Conservation (phyloP, 805 yeast species). For the Candida peoriensis region DNA sequence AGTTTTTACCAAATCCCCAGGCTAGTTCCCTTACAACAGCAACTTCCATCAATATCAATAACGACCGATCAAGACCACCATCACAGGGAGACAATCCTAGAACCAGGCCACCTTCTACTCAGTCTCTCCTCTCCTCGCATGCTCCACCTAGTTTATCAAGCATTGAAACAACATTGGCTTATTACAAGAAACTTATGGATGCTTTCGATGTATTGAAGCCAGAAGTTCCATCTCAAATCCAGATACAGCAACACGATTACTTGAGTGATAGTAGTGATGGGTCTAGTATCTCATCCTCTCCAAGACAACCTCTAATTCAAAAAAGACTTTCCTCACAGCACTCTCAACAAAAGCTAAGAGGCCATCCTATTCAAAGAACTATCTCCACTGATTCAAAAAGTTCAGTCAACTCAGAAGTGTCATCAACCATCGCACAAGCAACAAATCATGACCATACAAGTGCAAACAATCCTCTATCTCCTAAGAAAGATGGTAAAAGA, state of each 20-base stretch:
- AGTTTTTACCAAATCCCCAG: slow-evolving; percentile 4
- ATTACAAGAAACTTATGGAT: slow-evolving; percentile 21
- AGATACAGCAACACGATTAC: too few relatives aligned
- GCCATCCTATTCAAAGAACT: background rate
- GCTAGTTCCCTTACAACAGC: background rate
- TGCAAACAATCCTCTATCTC: background rate
- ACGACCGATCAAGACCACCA: too few relatives aligned
- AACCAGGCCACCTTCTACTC: too few relatives aligned
- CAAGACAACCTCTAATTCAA: background rate
- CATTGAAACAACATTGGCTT: slow-evolving; percentile 14
- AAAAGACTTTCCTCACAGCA: too few relatives aligned
- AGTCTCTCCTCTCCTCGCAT: too few relatives aligned
- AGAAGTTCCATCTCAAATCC: background rate
- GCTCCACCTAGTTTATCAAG: background rate
- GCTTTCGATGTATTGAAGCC: slow-evolving; percentile 20
- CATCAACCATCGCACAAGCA: background rate
- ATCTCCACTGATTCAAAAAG: slow-evolving; percentile 1
- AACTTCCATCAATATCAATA: too few relatives aligned
- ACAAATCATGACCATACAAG: background rate
- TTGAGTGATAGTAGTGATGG: slow-evolving; percentile 3
- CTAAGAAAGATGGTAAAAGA: background rate
- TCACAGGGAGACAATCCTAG: slow-evolving; percentile 6
- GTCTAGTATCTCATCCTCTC: slow-evolving; percentile 1
- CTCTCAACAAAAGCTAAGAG: background rate
- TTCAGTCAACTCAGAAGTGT: background rate